Percentiles rank a stretch among this genome's conserved stretches.
Evolutionary conservation across 306 rosid genomes (phyloP).

Genomic region (Parietaria judaica): DNA sequence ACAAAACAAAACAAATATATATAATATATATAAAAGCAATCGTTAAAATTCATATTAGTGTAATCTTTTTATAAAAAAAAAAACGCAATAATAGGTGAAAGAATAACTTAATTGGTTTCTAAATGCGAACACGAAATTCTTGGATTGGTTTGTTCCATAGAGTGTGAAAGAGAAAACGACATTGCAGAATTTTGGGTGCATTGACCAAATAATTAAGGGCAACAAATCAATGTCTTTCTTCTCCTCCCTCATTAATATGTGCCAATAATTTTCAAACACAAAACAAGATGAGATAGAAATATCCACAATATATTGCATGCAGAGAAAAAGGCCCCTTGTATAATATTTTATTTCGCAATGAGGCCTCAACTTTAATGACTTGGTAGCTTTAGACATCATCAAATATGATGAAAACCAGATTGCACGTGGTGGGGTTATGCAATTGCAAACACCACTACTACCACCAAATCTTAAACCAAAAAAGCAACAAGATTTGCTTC

Average conservation of each 20-base stretch:
- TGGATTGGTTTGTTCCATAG: neutral
- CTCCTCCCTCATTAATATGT: neutral
- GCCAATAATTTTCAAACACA: too few relatives aligned
- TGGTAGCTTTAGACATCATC: neutral
- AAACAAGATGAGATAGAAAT: too few relatives aligned
- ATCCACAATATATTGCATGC: neutral
- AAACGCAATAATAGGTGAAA: neutral
- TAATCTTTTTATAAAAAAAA: too few relatives aligned
- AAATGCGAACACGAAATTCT: neutral
- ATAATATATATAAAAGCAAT: too few relatives aligned
- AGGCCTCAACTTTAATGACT: neutral
- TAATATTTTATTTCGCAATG: neutral
- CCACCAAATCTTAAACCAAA: neutral
- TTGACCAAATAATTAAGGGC: neutral
- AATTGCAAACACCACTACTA: slow-evolving; percentile 12
- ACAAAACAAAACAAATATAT: too few relatives aligned
- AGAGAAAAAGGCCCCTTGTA: neutral
- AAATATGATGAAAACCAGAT: slow-evolving; percentile 9
- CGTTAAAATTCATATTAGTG: neutral
- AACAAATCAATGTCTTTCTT: neutral
- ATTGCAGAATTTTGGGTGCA: neutral
- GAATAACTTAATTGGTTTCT: neutral
- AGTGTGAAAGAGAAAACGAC: neutral
- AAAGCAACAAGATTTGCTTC: slow-evolving; percentile 1
- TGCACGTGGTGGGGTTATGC: slow-evolving; percentile 35